Conservation (phyloP, 139 green algal genomes). For the Haematococcus sp. region DNA sequence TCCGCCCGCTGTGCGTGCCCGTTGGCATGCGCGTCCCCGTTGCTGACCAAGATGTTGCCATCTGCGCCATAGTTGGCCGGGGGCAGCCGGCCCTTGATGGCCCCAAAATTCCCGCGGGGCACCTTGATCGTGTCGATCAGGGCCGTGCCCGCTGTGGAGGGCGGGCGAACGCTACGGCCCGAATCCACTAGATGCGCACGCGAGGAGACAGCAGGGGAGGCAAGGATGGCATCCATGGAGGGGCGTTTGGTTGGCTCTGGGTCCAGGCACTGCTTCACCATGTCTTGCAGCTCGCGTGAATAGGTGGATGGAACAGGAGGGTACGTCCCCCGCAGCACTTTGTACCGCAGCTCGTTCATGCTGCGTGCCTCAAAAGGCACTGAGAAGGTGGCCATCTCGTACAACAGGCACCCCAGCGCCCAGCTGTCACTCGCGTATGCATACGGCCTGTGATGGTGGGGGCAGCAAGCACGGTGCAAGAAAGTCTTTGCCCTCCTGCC, state of each 20-base stretch:
- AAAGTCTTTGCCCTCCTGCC: not conserved
- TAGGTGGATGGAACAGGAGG: conserved; percentile 31
- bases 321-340: conserved; percentile 48
- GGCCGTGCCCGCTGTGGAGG: conserved; percentile 21
- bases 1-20: not conserved
- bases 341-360: conserved; percentile 68
- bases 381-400: conserved; percentile 72
- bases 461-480: not conserved
- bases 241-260: conserved; percentile 39
- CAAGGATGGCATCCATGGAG: conserved; percentile 38
- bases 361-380: conserved; percentile 75
- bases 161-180: not conserved
- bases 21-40: too few relatives aligned
- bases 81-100: conserved; percentile 46
- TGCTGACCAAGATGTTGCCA: too few relatives aligned
- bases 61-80: conserved; percentile 42
- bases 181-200: conserved; percentile 33
- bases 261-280: conserved; percentile 46
- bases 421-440: conserved; percentile 69
- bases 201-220: conserved; percentile 15
- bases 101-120: conserved; percentile 40
- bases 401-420: conserved; percentile 81
- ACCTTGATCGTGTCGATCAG: conserved; percentile 58
- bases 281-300: conserved; percentile 33
- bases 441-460: conserved; percentile 48